Conservation (phyloP, 176 grass and related monocot genomes). For the Oryza officinalis region DNA sequence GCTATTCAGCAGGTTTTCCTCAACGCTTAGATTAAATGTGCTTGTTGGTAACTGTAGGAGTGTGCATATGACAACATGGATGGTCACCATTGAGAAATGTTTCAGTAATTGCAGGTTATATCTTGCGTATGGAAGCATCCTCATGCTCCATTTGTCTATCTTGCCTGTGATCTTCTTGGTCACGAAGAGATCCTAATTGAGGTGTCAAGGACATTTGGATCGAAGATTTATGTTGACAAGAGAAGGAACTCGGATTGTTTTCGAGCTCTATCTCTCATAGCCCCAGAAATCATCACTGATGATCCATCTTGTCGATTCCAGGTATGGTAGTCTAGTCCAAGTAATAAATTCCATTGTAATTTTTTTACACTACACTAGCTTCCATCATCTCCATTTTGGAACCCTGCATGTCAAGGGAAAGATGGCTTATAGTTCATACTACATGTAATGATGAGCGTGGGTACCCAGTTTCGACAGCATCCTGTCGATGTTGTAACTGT, state of each 20-base stretch:
- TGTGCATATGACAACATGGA: background rate
- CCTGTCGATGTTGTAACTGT: too few relatives aligned
- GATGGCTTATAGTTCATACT: background rate
- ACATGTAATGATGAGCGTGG: background rate
- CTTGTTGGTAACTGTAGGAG: background rate
- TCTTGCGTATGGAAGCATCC: constrained; percentile 96
- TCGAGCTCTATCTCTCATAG: constrained; percentile 47
- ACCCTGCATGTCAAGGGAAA: background rate
- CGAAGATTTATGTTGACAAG: constrained; percentile 65
- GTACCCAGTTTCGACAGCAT: background rate
- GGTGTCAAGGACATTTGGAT: constrained; percentile 77
- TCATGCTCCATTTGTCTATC: constrained; percentile 55
- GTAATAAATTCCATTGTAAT: background rate
- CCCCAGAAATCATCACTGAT: constrained; percentile 64
- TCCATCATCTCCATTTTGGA: background rate
- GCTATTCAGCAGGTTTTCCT: constrained; percentile 82
- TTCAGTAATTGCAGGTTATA: constrained; percentile 70
- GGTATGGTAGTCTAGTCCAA: constrained; percentile 31
- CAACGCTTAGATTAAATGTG: constrained; percentile 5
- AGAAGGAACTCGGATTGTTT: constrained; percentile 56
- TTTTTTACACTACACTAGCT: background rate
- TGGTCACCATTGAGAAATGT: constrained; percentile 31
- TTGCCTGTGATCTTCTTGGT: constrained; percentile 54
- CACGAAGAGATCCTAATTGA: constrained; percentile 66
- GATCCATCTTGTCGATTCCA: constrained; percentile 85